Evolutionary conservation across 2,329 filamentous ascomycete genomes (phyloP), one percentile per base, ranked within the genome.

Genomic region (Cladophialophora bantiana): DNA sequence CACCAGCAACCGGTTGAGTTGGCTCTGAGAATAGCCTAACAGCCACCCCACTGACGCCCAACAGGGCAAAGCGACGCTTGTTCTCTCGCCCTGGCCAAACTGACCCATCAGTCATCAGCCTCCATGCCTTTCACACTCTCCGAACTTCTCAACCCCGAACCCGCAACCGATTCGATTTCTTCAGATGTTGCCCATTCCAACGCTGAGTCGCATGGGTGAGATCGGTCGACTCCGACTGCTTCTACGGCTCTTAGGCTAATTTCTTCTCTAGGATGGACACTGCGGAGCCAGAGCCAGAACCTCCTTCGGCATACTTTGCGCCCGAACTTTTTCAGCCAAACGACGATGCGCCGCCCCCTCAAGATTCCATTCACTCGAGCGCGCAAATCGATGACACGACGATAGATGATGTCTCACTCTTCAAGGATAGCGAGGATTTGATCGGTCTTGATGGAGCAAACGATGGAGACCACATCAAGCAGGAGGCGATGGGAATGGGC

Each of bases 301-400:
- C 26, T 31, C 35, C 65, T 15, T 42, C 57, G 15, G 53, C 59
- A 34, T 64, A 63, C 52, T 72, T 73, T 59, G 70, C 71, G 58
- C 69, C 71, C 3, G 71, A 72, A 67, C 68, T 73, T 50, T 72
- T 73, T 53, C 65, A 70, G 32, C 56, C 55, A 32, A 58, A 66
- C 38, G 54, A 67, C 31, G 66, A 68, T 59, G 68, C 64, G 55
- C 55, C 70, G 6, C 64, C 53, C n/a, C 56, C 58, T 4, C 64
- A 68, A 36, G 64, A 69, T 38, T 36, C 58, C 36, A 62, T 69
- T 32, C 55, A 50, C 31, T 40, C 56, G 36, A 59, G 66, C 5
- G 56, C 67, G 12, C 63, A 69, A n/a, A 66, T 64, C 36, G 58
- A 68, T 1, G 66, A 65, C 13, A 68, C 64, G 15, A 57, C 64